Evolutionary conservation across 345 rosid species (phyloP).

Genomic region (Salix koriyanagi): DNA sequence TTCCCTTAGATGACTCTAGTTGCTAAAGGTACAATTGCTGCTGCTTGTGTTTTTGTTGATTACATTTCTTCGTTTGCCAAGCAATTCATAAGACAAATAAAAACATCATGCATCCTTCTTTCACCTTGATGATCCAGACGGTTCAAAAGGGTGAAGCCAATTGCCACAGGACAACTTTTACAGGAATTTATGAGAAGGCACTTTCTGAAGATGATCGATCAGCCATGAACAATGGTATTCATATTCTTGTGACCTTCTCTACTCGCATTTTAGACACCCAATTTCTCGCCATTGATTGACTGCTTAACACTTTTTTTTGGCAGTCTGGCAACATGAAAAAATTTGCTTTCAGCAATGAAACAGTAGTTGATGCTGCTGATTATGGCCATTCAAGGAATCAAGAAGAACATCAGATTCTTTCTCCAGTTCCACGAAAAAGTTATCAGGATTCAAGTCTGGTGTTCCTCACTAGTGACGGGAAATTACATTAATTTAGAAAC

Average conservation of each 20-base stretch:
- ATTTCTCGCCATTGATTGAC: not conserved
- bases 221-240: conserved; percentile 26
- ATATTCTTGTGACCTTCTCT: not conserved
- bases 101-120: not conserved
- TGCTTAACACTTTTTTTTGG: not conserved
- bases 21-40: no score
- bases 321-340: conserved; percentile 15
- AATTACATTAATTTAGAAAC: no score
- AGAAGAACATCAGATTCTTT: conserved; percentile 8
- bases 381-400: not conserved
- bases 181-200: conserved; percentile 50
- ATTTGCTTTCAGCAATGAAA: conserved; percentile 11
- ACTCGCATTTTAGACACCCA: not conserved
- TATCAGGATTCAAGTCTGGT: not conserved
- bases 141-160: conserved; percentile 66
- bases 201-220: conserved; percentile 38
- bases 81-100: not conserved
- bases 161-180: conserved; percentile 38
- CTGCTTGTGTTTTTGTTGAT: no score
- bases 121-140: conserved; percentile 35
- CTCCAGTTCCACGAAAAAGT: conserved; percentile 32
- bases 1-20: no score
- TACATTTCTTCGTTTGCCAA: not conserved
- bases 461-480: not conserved
- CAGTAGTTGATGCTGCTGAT: not conserved